Percentiles rank a stretch among this genome's conserved stretches.
Evolutionary conservation across 345 rosid genomes (phyloP).

Genomic region (Boechera divaricarpa): DNA sequence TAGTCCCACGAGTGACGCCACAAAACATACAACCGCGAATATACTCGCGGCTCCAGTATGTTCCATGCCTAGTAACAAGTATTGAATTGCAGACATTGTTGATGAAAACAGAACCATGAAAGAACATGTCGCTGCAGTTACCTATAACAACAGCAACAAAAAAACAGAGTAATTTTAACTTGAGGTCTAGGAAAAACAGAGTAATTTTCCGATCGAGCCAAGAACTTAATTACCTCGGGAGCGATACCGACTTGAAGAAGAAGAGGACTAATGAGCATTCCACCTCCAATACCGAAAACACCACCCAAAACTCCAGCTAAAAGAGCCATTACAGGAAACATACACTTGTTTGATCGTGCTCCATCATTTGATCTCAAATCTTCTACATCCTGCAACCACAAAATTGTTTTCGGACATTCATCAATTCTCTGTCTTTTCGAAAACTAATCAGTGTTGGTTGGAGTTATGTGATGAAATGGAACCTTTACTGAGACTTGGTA

Average conservation of each 20-base stretch:
- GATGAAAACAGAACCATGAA: constrained; percentile 51
- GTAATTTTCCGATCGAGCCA: not conserved
- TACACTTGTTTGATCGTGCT: constrained; percentile 47
- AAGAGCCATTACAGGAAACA: constrained; percentile 75
- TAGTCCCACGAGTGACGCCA: constrained; percentile 71
- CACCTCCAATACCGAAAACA: constrained; percentile 92
- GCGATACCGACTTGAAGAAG: constrained; percentile 79
- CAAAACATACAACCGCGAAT: constrained; percentile 65
- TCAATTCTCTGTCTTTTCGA: not conserved
- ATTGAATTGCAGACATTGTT: constrained; percentile 55
- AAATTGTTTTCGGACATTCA: not conserved
- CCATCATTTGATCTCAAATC: constrained; percentile 36
- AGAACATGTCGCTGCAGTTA: constrained; percentile 69
- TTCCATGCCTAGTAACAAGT: constrained; percentile 73
- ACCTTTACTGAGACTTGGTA: constrained; percentile 49
- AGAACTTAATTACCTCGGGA: constrained; percentile 62
- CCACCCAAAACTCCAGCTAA: constrained; percentile 86
- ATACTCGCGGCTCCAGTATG: constrained; percentile 54
- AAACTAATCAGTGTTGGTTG: not conserved
- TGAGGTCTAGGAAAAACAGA: not conserved
- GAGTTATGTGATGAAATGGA: not conserved
- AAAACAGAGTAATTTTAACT: not conserved
- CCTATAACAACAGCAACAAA: constrained; percentile 46
- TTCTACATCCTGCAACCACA: constrained; percentile 47
- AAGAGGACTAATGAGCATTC: constrained; percentile 90